phyloP scores from a whole-genome alignment of 2,329 filamentous ascomycete genomes.

The Hymenotorrendiella dingleyae region DNA sequence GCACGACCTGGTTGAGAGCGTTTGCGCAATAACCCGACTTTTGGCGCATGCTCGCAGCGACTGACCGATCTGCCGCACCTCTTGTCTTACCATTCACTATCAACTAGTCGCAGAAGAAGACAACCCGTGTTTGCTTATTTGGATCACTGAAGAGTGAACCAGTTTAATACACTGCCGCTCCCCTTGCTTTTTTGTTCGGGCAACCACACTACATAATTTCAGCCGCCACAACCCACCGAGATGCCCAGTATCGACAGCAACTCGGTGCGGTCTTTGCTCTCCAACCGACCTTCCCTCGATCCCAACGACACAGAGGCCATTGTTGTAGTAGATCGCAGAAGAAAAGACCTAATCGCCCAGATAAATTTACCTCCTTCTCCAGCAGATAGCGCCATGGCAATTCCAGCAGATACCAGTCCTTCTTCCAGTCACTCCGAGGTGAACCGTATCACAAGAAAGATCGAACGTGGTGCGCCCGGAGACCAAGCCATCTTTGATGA shows the following conservation, averaged over 20 bases:
- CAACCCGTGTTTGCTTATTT: no score
- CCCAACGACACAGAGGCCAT: background rate
- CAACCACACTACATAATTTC: no score
- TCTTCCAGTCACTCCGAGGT: slow-evolving; percentile 12
- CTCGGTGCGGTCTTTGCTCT: background rate
- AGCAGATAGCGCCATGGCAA: slow-evolving; percentile 18
- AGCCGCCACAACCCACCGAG: no score
- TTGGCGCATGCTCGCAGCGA: no score
- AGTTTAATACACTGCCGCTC: no score
- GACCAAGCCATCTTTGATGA: slow-evolving; percentile 23
- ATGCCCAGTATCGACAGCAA: slow-evolving; percentile 1
- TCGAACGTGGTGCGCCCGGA: slow-evolving; percentile 27
- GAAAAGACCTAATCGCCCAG: slow-evolving; percentile 5
- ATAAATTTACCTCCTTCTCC: slow-evolving; percentile 25
- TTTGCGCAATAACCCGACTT: no score
- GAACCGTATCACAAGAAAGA: slow-evolving; percentile 21
- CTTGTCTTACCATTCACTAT: no score
- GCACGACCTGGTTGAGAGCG: no score
- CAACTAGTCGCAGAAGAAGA: no score
- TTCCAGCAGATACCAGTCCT: slow-evolving; percentile 14
- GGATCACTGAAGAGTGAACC: no score
- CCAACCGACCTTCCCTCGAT: background rate
- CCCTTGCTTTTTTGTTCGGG: no score
- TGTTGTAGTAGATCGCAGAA: slow-evolving; percentile 5
- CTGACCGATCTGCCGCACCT: no score